Percentiles rank a stretch among this genome's conserved stretches.
phyloP scores from a whole-genome alignment of 148 eudicot genomes.

The Pouteria glomerata region DNA sequence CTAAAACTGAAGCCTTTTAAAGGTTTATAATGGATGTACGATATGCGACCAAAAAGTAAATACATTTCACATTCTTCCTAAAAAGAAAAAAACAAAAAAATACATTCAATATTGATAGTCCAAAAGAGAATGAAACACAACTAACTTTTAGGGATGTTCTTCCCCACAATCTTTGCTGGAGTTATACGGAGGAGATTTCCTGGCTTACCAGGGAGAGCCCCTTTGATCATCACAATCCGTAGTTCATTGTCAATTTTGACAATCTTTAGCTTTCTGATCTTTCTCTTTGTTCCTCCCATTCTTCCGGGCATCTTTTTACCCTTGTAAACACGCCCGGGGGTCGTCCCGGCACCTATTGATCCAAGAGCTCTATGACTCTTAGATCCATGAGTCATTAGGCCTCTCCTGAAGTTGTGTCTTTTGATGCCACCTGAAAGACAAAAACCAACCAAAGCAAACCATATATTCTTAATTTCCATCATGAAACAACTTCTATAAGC shows the following conservation, averaged over 20 bases:
- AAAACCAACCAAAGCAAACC: constrained; percentile 7
- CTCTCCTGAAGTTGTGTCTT: constrained; percentile 93
- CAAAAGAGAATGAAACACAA: not conserved
- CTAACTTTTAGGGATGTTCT: constrained; percentile 82
- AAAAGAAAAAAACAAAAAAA: no score
- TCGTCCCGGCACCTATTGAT: constrained; percentile 97
- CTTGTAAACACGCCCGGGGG: constrained; percentile 84
- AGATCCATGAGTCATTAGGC: constrained; percentile 93
- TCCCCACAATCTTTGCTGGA: constrained; percentile 95
- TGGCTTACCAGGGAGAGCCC: constrained; percentile 96
- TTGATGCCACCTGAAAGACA: constrained; percentile 78
- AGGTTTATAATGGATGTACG: no score
- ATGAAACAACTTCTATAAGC: no score
- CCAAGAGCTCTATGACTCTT: constrained; percentile 91
- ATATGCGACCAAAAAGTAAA: not conserved
- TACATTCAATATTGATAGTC: no score
- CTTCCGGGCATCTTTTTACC: constrained; percentile 99
- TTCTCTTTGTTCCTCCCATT: constrained; percentile 90
- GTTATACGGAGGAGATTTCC: constrained; percentile 87
- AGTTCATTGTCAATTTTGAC: constrained; percentile 85
- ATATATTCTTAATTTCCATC: not conserved
- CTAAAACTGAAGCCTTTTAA: not conserved
- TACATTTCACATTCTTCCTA: constrained; percentile 5
- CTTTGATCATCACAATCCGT: constrained; percentile 78
- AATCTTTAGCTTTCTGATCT: constrained; percentile 79